Conservation (phyloP, 179 eudicot genomes). For the Sideroxylon spinosum region DNA sequence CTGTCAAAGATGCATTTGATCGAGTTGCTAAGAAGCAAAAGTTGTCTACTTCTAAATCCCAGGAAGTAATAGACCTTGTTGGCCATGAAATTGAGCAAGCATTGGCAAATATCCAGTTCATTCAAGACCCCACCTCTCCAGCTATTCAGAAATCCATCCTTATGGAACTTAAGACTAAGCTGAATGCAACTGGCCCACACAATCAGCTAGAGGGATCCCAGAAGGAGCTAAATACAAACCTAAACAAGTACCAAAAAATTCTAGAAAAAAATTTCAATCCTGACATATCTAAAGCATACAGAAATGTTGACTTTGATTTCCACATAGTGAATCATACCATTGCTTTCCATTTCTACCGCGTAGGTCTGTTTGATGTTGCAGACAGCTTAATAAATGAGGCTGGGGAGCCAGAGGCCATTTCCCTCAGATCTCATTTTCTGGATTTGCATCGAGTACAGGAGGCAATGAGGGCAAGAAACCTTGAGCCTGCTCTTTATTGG, state of each 20-base stretch:
- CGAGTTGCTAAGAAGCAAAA: slow-evolving; percentile 77
- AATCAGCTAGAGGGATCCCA: slow-evolving; percentile 46
- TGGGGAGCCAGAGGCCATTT: slow-evolving; percentile 44
- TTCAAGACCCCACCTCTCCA: slow-evolving; percentile 32
- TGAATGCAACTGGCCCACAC: slow-evolving; percentile 42
- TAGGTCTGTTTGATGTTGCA: slow-evolving; percentile 55
- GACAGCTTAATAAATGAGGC: slow-evolving; percentile 62
- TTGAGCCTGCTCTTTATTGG: slow-evolving; percentile 82
- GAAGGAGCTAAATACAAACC: slow-evolving; percentile 53
- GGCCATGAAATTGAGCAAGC: slow-evolving; percentile 43
- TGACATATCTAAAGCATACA: slow-evolving; percentile 70
- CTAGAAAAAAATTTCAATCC: slow-evolving; percentile 62
- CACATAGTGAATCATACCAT: slow-evolving; percentile 59
- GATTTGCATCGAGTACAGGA: slow-evolving; percentile 72
- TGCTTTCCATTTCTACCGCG: slow-evolving; percentile 63
- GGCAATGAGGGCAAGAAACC: slow-evolving; percentile 58
- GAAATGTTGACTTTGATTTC: slow-evolving; percentile 56
- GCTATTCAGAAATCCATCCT: slow-evolving; percentile 43
- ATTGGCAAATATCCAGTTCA: slow-evolving; percentile 38
- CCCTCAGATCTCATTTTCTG: slow-evolving; percentile 47
- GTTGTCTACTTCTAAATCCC: slow-evolving; percentile 54
- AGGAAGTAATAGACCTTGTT: slow-evolving; percentile 56
- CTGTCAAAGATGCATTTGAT: slow-evolving; percentile 63
- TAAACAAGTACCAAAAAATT: slow-evolving; percentile 53
- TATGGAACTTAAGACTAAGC: slow-evolving; percentile 53